Conservation (phyloP, 1,284 basidiomycete species). For the Boletus mariae region DNA sequence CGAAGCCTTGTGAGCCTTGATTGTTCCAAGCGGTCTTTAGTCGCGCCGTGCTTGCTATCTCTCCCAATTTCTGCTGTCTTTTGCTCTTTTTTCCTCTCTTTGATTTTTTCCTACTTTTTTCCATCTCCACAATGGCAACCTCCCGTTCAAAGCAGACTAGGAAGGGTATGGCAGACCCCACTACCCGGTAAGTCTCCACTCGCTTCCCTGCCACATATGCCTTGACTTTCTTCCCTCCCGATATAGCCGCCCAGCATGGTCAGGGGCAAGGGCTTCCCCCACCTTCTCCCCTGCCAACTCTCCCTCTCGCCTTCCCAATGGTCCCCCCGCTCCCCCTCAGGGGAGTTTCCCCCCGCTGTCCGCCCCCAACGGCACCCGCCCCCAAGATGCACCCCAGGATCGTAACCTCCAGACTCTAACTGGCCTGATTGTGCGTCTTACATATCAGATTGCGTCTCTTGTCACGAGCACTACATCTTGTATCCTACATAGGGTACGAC, state of each 20-base stretch:
- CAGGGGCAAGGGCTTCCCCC: conserved; percentile 59
- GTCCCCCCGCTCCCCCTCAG: conserved; percentile 34
- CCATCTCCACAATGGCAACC: conserved; percentile 49
- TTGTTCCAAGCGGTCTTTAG: conserved; percentile 24
- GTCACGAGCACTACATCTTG: conserved; percentile 20
- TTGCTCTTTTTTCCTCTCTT: conserved; percentile 31
- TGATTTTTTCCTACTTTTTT: conserved; percentile 28
- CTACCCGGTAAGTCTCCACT: conserved; percentile 45
- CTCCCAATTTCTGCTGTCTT: conserved; percentile 34
- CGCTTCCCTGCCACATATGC: conserved; percentile 14
- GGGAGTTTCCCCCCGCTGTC: conserved; percentile 49
- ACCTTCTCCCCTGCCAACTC: conserved; percentile 57
- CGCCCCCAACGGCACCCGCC: conserved; percentile 45
- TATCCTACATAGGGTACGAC: conserved; percentile 57
- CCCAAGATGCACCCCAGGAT: conserved; percentile 46
- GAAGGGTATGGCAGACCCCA: conserved; percentile 54
- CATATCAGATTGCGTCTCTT: conserved; percentile 11
- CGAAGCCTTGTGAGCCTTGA: conserved; percentile 22
- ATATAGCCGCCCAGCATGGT: conserved; percentile 60
- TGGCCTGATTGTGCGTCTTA: conserved; percentile 57
- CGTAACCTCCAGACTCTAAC: conserved; percentile 57
- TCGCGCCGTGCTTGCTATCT: conserved; percentile 37
- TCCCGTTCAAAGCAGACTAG: conserved; percentile 55
- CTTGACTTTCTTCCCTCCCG: conserved; percentile 5
- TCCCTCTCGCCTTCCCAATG: conserved; percentile 48